Base-by-base conservation (phyloP, 2,329 filamentous ascomycete genomes). In the Cladobotryum protrusum region DNA sequence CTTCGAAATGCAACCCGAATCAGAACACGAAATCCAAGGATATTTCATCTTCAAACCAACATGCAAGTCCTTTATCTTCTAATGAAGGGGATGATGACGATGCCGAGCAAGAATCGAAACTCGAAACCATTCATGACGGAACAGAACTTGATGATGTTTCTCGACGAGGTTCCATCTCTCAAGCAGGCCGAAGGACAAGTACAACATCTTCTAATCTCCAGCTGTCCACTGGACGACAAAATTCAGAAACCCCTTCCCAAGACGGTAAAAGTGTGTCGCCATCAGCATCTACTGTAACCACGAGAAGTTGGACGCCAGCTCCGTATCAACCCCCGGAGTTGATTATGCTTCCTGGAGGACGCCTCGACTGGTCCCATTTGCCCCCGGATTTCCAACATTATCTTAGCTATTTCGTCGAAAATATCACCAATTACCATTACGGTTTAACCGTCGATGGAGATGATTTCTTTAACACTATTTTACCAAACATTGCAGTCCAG, bases 361-460 rank as follows among this genome's bases (percentile, higher is more conserved):
- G 59, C 37, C 62, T 66, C 20, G 77, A 82, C 56, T 81, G 78
- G 75, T 71, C 74, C 8, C 73, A 81, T 57, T 70, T 89, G 8
- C 75, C 84, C 1, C 73, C 77, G 9, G 88, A 96, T 59, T 67
- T 95, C 42, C 84, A 85, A 52, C 87, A 83, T 61, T 91, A 93
- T 63, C 73, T 97, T 15, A 75, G 80, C 35, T 96, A 90, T 67
- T 91, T 87, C 61, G 78, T 78, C 57, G 82, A 89, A 44, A 82
- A 90, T 58, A 79, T 97, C 52, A 89, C 83, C 1, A 77, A 86
- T 62, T 84, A 88, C 56, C 90, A 96, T 67, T 97, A 96, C 64
- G 85, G 86, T 47, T 72, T 95, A 57, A 83, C 86, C 54, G 77
- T 78, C 57, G 85, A 92, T 61, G 74, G 78, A 11, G 78, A 82